Evolutionary conservation across 2,329 filamentous ascomycete species (phyloP), one percentile per base, ranked within the genome.

Genomic region (Harringtonia aguacate): DNA sequence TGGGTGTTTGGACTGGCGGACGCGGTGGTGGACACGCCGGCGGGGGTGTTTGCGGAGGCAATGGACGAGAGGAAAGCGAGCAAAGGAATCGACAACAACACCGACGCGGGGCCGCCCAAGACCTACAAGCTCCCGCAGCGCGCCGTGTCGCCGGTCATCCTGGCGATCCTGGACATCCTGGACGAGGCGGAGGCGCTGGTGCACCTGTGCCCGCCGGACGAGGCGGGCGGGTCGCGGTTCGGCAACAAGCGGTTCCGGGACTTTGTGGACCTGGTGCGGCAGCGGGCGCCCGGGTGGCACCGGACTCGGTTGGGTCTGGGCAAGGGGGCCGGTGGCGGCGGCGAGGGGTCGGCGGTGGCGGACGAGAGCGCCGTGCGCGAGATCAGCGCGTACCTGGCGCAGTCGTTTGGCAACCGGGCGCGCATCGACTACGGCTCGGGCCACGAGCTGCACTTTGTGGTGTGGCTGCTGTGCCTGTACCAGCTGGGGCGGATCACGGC

Each of bases 361-460:
- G 40, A 44, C 18, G 38, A 22, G 9, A 61, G 61, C 1, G 82
- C 83, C 14, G 70, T 82, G 39, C 64, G 72, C 4, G 92, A 98
- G 59, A 68, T 84, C 6, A 81, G 82, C 1, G 78, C 81, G 27
- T 98, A 98, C 63, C 72, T 98, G 29, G 66, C 75, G 50, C 77
- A 94, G 56, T 82, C 85, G 0, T 89, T 97, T 52, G 92, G 92
- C 37, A 95, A 94, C 58, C 76, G 81, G 36, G 76, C 77, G 41
- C 78, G 90, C 34, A 92, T 98, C 56, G 92, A 98, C 66, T 98
- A 98, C 61, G 92, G 92, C 41, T 95, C 88, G 1, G 92, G 92
- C 3, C 92, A 98, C 62, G 92, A 98, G 66, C 75, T 98, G 49
- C 97, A 98, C 68, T 97, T 98, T 65, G 73, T 90, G 61, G 83